phyloP scores from a whole-genome alignment of 169 alveolate species.

The Neospora caninum region DNA sequence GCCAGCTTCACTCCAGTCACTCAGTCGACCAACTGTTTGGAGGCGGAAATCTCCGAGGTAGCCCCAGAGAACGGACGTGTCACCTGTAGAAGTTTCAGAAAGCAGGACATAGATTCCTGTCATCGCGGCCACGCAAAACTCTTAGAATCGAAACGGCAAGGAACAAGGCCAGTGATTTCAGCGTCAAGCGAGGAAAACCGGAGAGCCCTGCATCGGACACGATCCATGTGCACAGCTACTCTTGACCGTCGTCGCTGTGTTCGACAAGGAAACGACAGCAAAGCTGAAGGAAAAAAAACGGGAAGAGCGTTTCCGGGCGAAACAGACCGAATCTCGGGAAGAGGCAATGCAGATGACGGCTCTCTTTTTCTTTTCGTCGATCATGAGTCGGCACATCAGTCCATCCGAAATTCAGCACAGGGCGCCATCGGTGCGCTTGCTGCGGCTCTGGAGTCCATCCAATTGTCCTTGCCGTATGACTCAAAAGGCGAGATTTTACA shows the following conservation, averaged over 20 bases:
- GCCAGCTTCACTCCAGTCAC: too few species aligned
- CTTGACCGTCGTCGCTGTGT: background rate
- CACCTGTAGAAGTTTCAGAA: too few species aligned
- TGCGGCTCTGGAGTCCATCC: background rate
- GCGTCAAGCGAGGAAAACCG: background rate
- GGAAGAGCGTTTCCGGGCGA: background rate
- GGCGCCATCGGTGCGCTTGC: conserved; percentile 28
- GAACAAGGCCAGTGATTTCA: too few species aligned
- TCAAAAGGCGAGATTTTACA: background rate
- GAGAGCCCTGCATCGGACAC: background rate
- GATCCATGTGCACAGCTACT: background rate
- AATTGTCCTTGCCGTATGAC: background rate
- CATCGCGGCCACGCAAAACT: too few species aligned
- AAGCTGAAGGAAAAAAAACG: background rate
- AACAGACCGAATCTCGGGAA: background rate
- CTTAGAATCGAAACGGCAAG: too few species aligned
- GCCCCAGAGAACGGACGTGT: too few species aligned
- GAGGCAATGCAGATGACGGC: background rate
- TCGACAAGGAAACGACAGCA: background rate
- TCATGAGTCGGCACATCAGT: conserved; percentile 21
- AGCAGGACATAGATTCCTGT: too few species aligned
- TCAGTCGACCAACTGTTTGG: too few species aligned
- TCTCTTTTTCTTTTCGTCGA: background rate
- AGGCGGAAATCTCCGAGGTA: too few species aligned
- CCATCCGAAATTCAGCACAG: conserved; percentile 20